Evolutionary conservation across 1,284 basidiomycete genomes (phyloP).

Genomic region (Cryptococcus sp.): DNA sequence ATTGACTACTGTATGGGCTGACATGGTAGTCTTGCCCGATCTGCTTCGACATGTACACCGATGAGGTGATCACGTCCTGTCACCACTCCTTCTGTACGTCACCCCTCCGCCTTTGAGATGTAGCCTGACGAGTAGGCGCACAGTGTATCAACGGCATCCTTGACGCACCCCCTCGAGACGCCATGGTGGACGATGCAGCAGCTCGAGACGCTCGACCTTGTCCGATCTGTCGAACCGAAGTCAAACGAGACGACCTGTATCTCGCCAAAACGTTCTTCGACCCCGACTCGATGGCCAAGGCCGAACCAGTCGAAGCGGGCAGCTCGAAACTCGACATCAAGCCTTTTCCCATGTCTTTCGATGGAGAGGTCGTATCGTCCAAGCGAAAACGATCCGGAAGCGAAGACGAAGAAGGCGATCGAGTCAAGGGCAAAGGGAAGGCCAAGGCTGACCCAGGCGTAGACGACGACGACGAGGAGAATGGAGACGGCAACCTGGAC

Average conservation of each 20-base stretch:
- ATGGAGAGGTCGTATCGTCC: conserved; percentile 21
- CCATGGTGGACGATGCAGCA: conserved; percentile 28
- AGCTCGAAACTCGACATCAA: conserved; percentile 49
- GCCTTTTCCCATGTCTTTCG: conserved; percentile 17
- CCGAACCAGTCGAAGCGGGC: conserved; percentile 59
- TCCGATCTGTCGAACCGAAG: conserved; percentile 38
- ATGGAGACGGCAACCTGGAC: conserved; percentile 47
- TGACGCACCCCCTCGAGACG: conserved; percentile 19
- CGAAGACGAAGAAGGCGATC: conserved; percentile 6
- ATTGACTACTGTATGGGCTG: not conserved
- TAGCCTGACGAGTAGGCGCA: conserved; percentile 6
- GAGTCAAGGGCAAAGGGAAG: conserved; percentile 12
- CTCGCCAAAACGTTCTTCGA: conserved; percentile 33
- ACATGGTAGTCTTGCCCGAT: conserved; percentile 27
- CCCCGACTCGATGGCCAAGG: conserved; percentile 7
- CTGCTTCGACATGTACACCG: conserved; percentile 35
- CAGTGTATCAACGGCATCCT: conserved; percentile 37
- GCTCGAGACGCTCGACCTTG: conserved; percentile 30
- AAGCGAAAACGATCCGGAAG: not conserved
- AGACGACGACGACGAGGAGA: conserved; percentile 7
- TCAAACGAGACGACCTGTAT: conserved; percentile 32
- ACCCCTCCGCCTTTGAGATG: not conserved
- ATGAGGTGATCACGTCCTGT: conserved; percentile 39
- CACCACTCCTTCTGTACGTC: conserved; percentile 34
- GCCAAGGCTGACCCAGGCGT: conserved; percentile 8